Percentiles rank a stretch among this genome's conserved stretches.
Conservation (phyloP, 495 filamentous ascomycete genomes). For the Penicillium crystallinum region DNA sequence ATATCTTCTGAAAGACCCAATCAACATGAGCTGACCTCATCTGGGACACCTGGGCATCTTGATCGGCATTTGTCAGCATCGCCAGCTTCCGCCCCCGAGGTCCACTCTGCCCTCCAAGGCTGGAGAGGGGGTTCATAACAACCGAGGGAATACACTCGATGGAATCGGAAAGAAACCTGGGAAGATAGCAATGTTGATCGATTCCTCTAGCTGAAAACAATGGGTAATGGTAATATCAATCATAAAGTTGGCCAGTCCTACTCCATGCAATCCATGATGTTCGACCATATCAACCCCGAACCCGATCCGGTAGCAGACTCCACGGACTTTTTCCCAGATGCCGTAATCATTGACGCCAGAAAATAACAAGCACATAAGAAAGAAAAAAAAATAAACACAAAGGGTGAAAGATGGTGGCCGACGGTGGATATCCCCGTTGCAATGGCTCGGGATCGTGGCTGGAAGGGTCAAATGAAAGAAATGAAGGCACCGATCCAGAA, state of each 20-base stretch:
- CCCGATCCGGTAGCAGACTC: slow-evolving; percentile 10
- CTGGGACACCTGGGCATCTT: background rate
- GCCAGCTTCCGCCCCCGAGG: background rate
- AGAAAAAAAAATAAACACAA: slow-evolving; percentile 1
- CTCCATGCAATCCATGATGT: slow-evolving; percentile 25
- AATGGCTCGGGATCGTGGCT: background rate
- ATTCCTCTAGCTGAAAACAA: slow-evolving; percentile 20
- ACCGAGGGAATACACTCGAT: background rate
- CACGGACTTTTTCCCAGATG: slow-evolving; percentile 10
- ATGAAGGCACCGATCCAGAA: slow-evolving; percentile 1
- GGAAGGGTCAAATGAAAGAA: background rate
- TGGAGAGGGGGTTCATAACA: background rate
- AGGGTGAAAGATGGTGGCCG: background rate
- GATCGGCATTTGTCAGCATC: slow-evolving; percentile 14
- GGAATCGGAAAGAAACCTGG: background rate
- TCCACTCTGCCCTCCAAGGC: background rate
- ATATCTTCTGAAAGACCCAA: background rate
- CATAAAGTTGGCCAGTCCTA: slow-evolving; percentile 17
- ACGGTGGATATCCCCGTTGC: background rate
- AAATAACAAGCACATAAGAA: slow-evolving; percentile 6
- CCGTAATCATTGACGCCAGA: slow-evolving; percentile 22
- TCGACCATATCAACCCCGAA: slow-evolving; percentile 5
- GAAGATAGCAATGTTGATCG: slow-evolving; percentile 11
- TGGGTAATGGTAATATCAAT: slow-evolving; percentile 20
- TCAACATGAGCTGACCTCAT: background rate